These are phyloP conservation scores for Gossypium schwendimanii DNA, from an alignment of 441 rosid species.

Conservation along the genomic window DNA sequence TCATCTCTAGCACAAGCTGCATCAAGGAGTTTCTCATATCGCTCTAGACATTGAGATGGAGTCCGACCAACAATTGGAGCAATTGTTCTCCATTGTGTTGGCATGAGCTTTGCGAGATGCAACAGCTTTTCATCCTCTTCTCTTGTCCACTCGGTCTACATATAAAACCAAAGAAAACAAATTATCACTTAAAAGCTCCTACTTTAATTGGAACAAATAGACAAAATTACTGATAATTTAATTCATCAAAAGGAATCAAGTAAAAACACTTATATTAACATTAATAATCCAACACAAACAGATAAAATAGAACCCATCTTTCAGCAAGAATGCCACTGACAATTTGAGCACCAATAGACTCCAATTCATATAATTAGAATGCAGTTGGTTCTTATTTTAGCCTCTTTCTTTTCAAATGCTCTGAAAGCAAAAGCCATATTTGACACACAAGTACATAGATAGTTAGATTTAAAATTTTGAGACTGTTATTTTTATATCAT, in stretches of 20 bases:
- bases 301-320: background rate
- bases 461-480: background rate
- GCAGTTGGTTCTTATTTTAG: background rate
- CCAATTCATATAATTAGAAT: background rate
- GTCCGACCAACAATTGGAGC: constrained; percentile 98
- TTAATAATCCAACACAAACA: background rate
- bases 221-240: background rate
- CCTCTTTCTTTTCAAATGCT: background rate
- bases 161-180: constrained; percentile 12
- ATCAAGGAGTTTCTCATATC: constrained; percentile 93
- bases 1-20: constrained; percentile 96
- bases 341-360: background rate
- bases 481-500: background rate
- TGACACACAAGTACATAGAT: background rate
- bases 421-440: background rate
- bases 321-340: background rate
- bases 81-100: constrained; percentile 96
- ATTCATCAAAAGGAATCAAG: background rate
- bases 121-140: constrained; percentile 97
- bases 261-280: background rate
- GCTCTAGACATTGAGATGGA: constrained; percentile 95
- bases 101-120: constrained; percentile 96
- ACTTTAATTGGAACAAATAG: background rate
- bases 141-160: constrained; percentile 95
- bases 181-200: constrained; percentile 10